Evolutionary conservation across 305 asterid genomes (phyloP).

Genomic region (Vinca major): DNA sequence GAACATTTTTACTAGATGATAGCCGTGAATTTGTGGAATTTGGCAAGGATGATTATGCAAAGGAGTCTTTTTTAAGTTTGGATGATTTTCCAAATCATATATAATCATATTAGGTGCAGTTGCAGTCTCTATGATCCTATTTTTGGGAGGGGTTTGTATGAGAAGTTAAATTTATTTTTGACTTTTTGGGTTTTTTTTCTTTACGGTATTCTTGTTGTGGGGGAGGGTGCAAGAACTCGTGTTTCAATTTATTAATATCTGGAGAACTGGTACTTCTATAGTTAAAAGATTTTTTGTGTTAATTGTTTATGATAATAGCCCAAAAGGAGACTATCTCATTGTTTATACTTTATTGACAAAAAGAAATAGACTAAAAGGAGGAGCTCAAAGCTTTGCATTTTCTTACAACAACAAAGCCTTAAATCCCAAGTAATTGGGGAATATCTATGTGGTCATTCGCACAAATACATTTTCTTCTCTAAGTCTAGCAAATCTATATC

Average conservation of each 20-base stretch:
- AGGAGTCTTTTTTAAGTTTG: background rate
- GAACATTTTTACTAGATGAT: slow-evolving; percentile 2
- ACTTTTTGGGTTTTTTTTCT: background rate
- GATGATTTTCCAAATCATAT: background rate
- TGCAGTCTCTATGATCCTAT: background rate
- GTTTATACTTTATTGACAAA: too few relatives aligned
- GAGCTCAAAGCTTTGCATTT: too few relatives aligned
- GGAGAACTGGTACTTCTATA: background rate
- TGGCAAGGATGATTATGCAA: background rate
- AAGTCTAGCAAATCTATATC: too few relatives aligned
- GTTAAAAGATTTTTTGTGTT: background rate
- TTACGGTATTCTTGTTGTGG: too few relatives aligned
- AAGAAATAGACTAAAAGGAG: too few relatives aligned
- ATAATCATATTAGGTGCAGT: background rate
- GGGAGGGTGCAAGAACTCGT: background rate
- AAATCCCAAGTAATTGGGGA: too few relatives aligned
- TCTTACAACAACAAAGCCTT: too few relatives aligned
- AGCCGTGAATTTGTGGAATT: background rate
- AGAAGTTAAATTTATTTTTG: background rate
- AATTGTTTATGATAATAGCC: too few relatives aligned
- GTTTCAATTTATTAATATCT: background rate
- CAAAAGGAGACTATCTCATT: too few relatives aligned
- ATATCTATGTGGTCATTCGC: too few relatives aligned
- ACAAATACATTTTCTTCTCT: too few relatives aligned
- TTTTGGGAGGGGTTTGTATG: slow-evolving; percentile 11